phyloP scores from a whole-genome alignment of 2,329 filamentous ascomycete species.

The Aphanocladium album region DNA sequence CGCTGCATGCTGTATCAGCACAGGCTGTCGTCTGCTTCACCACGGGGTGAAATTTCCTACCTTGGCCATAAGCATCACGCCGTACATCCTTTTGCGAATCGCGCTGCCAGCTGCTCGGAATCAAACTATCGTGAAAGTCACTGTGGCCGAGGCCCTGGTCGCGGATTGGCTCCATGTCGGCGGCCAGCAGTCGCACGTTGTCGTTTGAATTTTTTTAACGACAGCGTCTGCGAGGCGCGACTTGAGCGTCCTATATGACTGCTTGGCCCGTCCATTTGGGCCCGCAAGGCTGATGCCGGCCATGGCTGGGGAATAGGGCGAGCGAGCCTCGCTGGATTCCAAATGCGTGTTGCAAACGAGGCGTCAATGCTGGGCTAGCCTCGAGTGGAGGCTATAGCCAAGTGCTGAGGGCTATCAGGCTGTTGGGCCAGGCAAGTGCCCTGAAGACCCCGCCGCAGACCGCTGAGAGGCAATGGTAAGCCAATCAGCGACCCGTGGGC shows the following conservation, averaged over 20 bases:
- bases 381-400: background rate
- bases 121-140: background rate
- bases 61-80: background rate
- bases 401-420: background rate
- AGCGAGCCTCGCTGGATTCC: constrained; percentile 1
- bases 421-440: background rate
- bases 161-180: background rate
- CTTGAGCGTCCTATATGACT: background rate
- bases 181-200: background rate
- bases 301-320: background rate
- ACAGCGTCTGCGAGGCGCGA: background rate
- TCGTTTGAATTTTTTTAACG: background rate
- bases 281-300: background rate
- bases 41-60: background rate
- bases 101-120: background rate
- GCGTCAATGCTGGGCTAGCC: background rate
- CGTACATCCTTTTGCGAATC: background rate
- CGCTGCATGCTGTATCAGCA: background rate
- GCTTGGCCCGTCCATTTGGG: background rate
- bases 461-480: background rate
- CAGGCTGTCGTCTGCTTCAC: background rate
- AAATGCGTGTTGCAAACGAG: background rate
- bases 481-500: background rate
- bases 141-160: background rate
- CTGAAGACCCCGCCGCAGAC: background rate